These are phyloP conservation scores for Capniomyces stellatus DNA, from an alignment of 371 early-diverging fungal genomes.

Conservation along the genomic window DNA sequence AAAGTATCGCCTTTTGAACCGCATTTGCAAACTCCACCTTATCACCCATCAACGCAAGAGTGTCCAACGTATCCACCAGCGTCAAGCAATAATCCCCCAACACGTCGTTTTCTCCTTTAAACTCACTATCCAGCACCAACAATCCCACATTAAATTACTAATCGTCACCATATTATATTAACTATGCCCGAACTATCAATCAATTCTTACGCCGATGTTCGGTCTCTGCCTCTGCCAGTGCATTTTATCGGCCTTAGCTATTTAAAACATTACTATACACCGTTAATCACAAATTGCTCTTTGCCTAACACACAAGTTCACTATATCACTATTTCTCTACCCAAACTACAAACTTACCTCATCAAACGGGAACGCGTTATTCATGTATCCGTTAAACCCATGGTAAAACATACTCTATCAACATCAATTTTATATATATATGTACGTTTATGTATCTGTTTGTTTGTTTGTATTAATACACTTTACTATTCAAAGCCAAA, in stretches of 20 bases:
- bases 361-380: slow-evolving; percentile 74
- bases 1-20: slow-evolving; percentile 38
- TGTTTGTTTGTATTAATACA: too few species aligned
- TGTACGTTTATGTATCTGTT: too few species aligned
- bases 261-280: too few species aligned
- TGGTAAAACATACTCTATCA: slow-evolving; percentile 50
- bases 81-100: slow-evolving; percentile 82
- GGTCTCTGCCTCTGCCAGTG: slow-evolving; percentile 58
- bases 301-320: too few species aligned
- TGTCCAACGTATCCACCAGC: slow-evolving; percentile 75
- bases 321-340: too few species aligned
- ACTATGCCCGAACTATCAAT: too few species aligned
- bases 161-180: too few species aligned
- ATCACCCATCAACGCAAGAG: slow-evolving; percentile 64
- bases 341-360: too few species aligned
- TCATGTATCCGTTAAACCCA: slow-evolving; percentile 67
- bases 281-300: too few species aligned
- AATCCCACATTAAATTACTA: too few species aligned
- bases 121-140: background rate
- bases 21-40: slow-evolving; percentile 48
- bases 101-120: slow-evolving; percentile 50
- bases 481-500: too few species aligned
- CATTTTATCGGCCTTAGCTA: slow-evolving; percentile 72
- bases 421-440: too few species aligned
- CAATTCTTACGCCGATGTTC: slow-evolving; percentile 36